Evolutionary conservation across 495 filamentous ascomycete genomes (phyloP).

Genomic region (Daldinia vernicosa): DNA sequence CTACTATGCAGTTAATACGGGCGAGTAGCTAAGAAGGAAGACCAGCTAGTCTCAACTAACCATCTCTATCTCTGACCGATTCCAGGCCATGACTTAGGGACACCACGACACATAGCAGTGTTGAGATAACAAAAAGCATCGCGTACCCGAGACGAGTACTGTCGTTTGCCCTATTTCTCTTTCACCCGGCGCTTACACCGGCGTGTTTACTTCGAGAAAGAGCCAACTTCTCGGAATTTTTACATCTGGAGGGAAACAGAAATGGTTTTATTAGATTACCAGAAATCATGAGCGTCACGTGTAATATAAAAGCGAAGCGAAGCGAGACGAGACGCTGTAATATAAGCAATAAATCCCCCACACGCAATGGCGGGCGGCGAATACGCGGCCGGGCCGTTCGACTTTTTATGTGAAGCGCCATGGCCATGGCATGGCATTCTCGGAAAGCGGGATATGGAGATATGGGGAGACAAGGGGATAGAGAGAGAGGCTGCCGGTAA

Average conservation of each 20-base stretch:
- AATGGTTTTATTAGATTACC: slow-evolving; percentile 33
- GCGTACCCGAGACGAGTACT: slow-evolving; percentile 31
- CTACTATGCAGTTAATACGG: slow-evolving; percentile 30
- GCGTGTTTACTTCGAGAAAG: slow-evolving; percentile 36
- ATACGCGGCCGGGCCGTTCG: slow-evolving; percentile 32
- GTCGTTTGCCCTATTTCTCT: slow-evolving; percentile 29
- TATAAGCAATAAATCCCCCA: slow-evolving; percentile 21
- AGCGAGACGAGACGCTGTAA: slow-evolving; percentile 27
- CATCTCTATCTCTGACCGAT: slow-evolving; percentile 19
- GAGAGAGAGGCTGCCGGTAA: slow-evolving; percentile 32
- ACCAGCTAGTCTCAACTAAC: slow-evolving; percentile 26
- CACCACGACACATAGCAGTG: slow-evolving; percentile 37
- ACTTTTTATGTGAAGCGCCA: slow-evolving; percentile 39
- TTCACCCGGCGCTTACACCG: slow-evolving; percentile 40
- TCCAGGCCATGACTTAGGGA: slow-evolving; percentile 35
- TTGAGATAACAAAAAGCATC: slow-evolving; percentile 34
- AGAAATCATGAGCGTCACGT: slow-evolving; percentile 30
- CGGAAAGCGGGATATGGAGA: slow-evolving; percentile 9
- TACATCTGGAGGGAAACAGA: slow-evolving; percentile 34
- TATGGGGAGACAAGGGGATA: neutral
- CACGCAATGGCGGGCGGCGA: slow-evolving; percentile 17
- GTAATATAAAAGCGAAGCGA: slow-evolving; percentile 29
- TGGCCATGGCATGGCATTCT: neutral
- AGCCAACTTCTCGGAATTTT: slow-evolving; percentile 35
- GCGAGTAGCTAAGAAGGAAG: slow-evolving; percentile 4